A percentile compares a stretch with the other conserved stretches of the same genome.
Conservation (phyloP, 208 protist species). For the Leishmania guyanensis region DNA sequence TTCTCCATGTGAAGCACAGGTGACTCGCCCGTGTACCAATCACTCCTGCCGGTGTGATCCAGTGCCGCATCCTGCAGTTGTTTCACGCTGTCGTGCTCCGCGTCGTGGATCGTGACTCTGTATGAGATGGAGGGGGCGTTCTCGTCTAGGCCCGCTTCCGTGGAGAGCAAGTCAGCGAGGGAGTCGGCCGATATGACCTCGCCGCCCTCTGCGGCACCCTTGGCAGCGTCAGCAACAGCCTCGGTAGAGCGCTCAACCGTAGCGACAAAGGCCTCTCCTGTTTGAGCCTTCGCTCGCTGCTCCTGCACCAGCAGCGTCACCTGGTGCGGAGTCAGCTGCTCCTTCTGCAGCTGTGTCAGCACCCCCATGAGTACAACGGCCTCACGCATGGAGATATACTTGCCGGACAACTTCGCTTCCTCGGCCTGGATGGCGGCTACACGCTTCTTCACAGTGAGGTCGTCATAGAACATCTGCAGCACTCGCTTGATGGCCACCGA, state of each 20-base stretch:
- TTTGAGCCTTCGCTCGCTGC: slow-evolving; percentile 43
- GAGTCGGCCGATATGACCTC: slow-evolving; percentile 54
- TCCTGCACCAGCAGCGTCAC: slow-evolving; percentile 65
- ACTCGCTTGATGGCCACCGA: slow-evolving; percentile 79
- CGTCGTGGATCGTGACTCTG: slow-evolving; percentile 46
- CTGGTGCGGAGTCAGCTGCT: slow-evolving; percentile 89
- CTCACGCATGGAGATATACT: slow-evolving; percentile 92
- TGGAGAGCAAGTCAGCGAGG: slow-evolving; percentile 66
- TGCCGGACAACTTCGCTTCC: slow-evolving; percentile 88
- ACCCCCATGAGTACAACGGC: slow-evolving; percentile 84
- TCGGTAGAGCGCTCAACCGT: slow-evolving; percentile 34
- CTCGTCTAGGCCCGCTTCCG: slow-evolving; percentile 31
- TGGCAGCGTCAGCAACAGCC: not conserved
- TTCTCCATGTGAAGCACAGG: slow-evolving; percentile 27
- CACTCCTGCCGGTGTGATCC: slow-evolving; percentile 50
- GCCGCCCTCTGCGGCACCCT: slow-evolving; percentile 12
- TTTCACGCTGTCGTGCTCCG: slow-evolving; percentile 52
- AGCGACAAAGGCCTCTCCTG: slow-evolving; percentile 42
- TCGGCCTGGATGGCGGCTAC: slow-evolving; percentile 86
- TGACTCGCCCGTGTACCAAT: slow-evolving; percentile 71
- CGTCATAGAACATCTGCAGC: slow-evolving; percentile 77
- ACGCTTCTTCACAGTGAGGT: slow-evolving; percentile 83
- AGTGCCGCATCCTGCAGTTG: slow-evolving; percentile 60
- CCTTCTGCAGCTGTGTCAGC: slow-evolving; percentile 79
- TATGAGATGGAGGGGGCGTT: slow-evolving; percentile 26